Evolutionary conservation across 2,329 filamentous ascomycete genomes (phyloP), one percentile per base, ranked within the genome.

Genomic region (Acephala macrosclerotiorum): DNA sequence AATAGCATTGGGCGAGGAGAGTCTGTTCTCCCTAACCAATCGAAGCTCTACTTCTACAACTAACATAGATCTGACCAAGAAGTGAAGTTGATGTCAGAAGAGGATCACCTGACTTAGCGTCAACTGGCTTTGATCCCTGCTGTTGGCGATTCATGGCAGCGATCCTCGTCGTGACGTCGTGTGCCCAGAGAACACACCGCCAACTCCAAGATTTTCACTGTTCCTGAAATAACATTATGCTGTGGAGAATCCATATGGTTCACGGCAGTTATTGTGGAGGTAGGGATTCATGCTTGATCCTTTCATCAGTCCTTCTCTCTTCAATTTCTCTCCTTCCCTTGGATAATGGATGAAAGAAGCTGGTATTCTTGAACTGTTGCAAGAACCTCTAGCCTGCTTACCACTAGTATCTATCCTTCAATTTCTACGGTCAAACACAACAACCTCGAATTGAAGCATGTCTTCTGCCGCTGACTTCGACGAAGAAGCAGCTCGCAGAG

Each of bases 401-500:
- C 22, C 6, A 29, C 22, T 53, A 53, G 49, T 26, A 53, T 12
- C 45, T 3, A 7, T 49, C 49, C 4, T 53, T 53, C 20, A 9
- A 8, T 7, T 51, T 18, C 22, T 22, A 3, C 47, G 20, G 25
- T 29, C 20, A 3, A 25, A 20, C n/a, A n/a, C n/a, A n/a, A n/a
- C 29, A 33, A 22, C 26, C 14, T n/a, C 33, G 22, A 18, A 53
- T 11, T n/a, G n/a, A n/a, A n/a, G n/a, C 11, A 68, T 67, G 68
- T 58, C 65, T 63, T 57, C 61, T 6, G 16, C 40, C 2, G n/a
- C 60, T 14, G 63, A 70, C 58, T 70, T 74, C 42, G 71, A 72
- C 18, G 66, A 68, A 61, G 71, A 73, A 66, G 66, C 71, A 11
- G 64, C 61, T 63, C 67, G 66, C 57, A 70, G 66, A 67, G 60